These are phyloP conservation scores for Gamarada debralockiae DNA, from an alignment of 495 filamentous ascomycete genomes.

Conservation along the genomic window DNA sequence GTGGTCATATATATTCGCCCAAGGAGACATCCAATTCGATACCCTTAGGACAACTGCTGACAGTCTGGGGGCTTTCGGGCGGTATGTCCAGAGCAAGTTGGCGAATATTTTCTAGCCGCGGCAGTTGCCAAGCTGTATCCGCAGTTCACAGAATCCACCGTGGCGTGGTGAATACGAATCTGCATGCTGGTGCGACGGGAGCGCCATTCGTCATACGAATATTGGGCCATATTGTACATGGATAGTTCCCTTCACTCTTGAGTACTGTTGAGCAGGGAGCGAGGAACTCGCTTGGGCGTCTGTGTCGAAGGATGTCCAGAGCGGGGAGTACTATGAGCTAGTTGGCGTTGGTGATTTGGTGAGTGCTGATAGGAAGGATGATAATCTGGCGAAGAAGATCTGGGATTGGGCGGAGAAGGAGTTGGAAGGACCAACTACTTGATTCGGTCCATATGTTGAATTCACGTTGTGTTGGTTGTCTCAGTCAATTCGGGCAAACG, in stretches of 20 bases:
- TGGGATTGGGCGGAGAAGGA: conserved; percentile 64
- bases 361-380: conserved; percentile 37
- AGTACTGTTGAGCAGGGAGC: conserved; percentile 41
- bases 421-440: too few relatives aligned
- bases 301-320: background rate
- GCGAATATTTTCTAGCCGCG: conserved; percentile 60
- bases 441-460: too few relatives aligned
- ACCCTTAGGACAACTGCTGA: conserved; percentile 25
- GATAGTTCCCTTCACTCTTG: too few relatives aligned
- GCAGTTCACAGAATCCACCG: conserved; percentile 57
- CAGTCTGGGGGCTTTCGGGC: conserved; percentile 35
- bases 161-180: conserved; percentile 44
- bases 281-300: too few relatives aligned
- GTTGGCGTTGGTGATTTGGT: conserved; percentile 35
- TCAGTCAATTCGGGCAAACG: too few relatives aligned
- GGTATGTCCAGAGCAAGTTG: conserved; percentile 64
- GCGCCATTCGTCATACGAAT: background rate
- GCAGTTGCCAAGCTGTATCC: conserved; percentile 49
- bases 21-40: too few relatives aligned
- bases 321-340: conserved; percentile 50
- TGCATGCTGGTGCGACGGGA: too few relatives aligned
- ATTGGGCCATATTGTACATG: too few relatives aligned
- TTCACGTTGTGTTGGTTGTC: too few relatives aligned
- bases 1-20: too few relatives aligned
- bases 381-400: conserved; percentile 43